Evolutionary conservation across 495 filamentous ascomycete species (phyloP).

Genomic region (Penicillium argentinense): DNA sequence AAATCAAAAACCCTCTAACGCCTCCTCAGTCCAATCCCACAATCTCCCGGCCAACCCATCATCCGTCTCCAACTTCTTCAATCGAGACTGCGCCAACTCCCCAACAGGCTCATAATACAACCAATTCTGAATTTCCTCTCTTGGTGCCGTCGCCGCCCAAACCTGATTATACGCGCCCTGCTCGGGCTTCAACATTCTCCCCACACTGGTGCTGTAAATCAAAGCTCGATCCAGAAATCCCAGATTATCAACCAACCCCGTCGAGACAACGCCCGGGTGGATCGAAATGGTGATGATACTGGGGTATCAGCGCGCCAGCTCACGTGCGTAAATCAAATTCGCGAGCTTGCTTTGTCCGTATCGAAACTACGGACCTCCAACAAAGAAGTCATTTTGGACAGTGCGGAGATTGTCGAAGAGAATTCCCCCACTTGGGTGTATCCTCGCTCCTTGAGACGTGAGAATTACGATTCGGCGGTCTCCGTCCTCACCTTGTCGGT

Average conservation of each 20-base stretch:
- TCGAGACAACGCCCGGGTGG: constrained; percentile 44
- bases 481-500: constrained; percentile 30
- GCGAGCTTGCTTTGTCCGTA: constrained; percentile 70
- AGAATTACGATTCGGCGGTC: constrained; percentile 43
- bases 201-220: constrained; percentile 14
- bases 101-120: constrained; percentile 56
- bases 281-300: constrained; percentile 37
- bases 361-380: constrained; percentile 36
- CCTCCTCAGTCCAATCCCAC: constrained; percentile 55
- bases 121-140: constrained; percentile 34
- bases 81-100: constrained; percentile 15
- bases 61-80: constrained; percentile 29
- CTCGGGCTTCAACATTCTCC: constrained; percentile 11
- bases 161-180: constrained; percentile 53
- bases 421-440: constrained; percentile 49
- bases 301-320: constrained; percentile 54
- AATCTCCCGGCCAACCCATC: constrained; percentile 45
- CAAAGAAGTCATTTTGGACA: constrained; percentile 6
- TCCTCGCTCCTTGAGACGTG: constrained; percentile 34
- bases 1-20: constrained; percentile 8
- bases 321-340: constrained; percentile 59
- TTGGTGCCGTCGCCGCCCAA: constrained; percentile 47
- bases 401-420: constrained; percentile 30
- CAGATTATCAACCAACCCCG: constrained; percentile 32
- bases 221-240: constrained; percentile 12